These are phyloP conservation scores for Nyssa sinensis DNA, from an alignment of 148 eudicot species.

Conservation along the genomic window DNA sequence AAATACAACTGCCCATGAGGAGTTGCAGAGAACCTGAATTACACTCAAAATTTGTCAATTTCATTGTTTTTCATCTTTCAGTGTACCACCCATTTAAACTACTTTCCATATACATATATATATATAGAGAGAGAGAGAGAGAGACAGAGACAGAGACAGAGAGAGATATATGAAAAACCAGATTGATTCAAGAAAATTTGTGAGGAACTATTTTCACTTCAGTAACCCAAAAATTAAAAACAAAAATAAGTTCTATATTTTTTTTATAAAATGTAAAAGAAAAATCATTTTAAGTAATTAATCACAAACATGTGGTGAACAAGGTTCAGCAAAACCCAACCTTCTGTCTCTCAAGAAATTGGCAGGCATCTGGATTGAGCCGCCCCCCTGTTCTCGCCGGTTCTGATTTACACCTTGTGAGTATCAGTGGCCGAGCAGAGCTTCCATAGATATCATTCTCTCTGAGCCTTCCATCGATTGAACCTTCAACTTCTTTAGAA, in stretches of 20 bases:
- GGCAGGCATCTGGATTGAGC: conserved; percentile 23
- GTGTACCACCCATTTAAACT: not conserved
- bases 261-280: too few species aligned
- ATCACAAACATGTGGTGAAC: not conserved
- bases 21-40: not conserved
- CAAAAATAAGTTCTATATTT: not conserved
- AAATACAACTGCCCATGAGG: not conserved
- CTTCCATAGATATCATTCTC: not conserved
- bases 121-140: not conserved
- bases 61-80: not conserved
- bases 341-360: conserved; percentile 28
- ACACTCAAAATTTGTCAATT: not conserved
- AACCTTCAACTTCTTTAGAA: conserved; percentile 13
- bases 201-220: not conserved
- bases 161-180: not conserved
- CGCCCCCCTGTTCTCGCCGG: conserved; percentile 58
- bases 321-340: conserved; percentile 13
- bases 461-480: conserved; percentile 2
- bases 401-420: conserved; percentile 74
- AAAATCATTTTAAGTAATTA: not conserved
- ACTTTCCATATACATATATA: not conserved
- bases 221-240: not conserved
- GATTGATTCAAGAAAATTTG: not conserved
- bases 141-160: not conserved
- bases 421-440: conserved; percentile 18